Base-by-base conservation (phyloP, 768 basidiomycete species). In the Pleurotus salmoneostramineus region DNA sequence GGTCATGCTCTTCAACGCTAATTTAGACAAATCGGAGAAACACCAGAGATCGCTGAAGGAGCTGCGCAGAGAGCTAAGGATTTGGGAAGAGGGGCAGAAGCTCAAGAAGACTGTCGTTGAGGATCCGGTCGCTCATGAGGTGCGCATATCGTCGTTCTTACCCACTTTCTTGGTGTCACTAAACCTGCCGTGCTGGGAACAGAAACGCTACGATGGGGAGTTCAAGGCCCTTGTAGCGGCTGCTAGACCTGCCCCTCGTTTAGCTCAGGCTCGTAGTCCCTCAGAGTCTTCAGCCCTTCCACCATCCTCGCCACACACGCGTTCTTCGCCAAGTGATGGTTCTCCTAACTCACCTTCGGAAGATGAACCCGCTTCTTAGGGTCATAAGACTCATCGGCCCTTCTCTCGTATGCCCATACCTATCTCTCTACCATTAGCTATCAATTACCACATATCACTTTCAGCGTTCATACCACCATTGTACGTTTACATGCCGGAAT, bases 1-100 rank as follows among this genome's bases (percentile, higher is more conserved):
- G 87, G 77, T 87, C 0, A 83, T 83, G 71, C 66, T 86, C 43
- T 85, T 78, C 62, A 91, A 91, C 60, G 82, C 87, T 32, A 91
- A 90, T 65, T 73, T 88, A 6, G 89, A 91, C 70, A 80, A 79
- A 61, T 75, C 76, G 15, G 51, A 61, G 1, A 50, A 62, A 14
- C 72, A 77, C 46, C 77, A 85, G 32, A 82, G 80, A 64, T 74
- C 73, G 14, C 67, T 74, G 56, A 59, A 66, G 0, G 78, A 80
- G 36, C 74, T 90, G 11, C 74, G 76, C 43, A 65, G 64, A 43
- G 86, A 88, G 35, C 64, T 90, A 65, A 79, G 73, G 61, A 71
- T 69, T 62, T 85, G 84, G 84, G 88, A 89, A 61, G 81, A 78
- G 27, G 75, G 75, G 57, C 62, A 76, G 56, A 73, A 69, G 56